These are phyloP conservation scores for Globisporangium splendens DNA, from an alignment of 352 stramenopile species.

Conservation along the genomic window DNA sequence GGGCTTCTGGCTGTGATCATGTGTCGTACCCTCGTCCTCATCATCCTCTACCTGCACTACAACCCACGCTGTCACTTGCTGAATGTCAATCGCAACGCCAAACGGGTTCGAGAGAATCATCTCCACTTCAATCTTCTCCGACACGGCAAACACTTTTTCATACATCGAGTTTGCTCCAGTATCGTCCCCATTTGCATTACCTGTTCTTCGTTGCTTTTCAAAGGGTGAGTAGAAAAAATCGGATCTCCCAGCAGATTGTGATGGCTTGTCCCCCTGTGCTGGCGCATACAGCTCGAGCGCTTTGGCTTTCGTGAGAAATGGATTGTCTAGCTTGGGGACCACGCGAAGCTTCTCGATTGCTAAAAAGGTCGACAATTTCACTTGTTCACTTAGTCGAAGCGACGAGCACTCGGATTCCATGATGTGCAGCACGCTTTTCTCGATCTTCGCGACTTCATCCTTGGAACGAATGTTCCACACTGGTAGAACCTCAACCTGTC, in stretches of 20 bases:
- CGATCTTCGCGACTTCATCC: conserved; percentile 48
- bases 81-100: conserved; percentile 54
- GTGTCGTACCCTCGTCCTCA: not conserved
- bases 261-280: not conserved
- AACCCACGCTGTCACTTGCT: conserved; percentile 61
- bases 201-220: conserved; percentile 26
- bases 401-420: conserved; percentile 55
- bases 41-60: conserved; percentile 15
- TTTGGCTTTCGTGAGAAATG: conserved; percentile 32
- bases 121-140: conserved; percentile 57
- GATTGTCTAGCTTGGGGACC: conserved; percentile 25
- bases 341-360: conserved; percentile 47
- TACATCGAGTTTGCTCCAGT: conserved; percentile 18
- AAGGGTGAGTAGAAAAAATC: conserved; percentile 67
- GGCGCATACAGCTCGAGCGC: conserved; percentile 31
- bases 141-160: conserved; percentile 42
- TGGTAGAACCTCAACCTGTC: conserved; percentile 6
- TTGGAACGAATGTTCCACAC: conserved; percentile 66
- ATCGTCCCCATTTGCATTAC: conserved; percentile 16
- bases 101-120: conserved; percentile 66
- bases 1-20: not conserved
- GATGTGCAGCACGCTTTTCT: conserved; percentile 43
- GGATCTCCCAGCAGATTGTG: conserved; percentile 13
- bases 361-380: conserved; percentile 53
- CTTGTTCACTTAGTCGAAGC: conserved; percentile 50